These are phyloP conservation scores for Talaromyces liani DNA, from an alignment of 495 filamentous ascomycete species.

Conservation along the genomic window DNA sequence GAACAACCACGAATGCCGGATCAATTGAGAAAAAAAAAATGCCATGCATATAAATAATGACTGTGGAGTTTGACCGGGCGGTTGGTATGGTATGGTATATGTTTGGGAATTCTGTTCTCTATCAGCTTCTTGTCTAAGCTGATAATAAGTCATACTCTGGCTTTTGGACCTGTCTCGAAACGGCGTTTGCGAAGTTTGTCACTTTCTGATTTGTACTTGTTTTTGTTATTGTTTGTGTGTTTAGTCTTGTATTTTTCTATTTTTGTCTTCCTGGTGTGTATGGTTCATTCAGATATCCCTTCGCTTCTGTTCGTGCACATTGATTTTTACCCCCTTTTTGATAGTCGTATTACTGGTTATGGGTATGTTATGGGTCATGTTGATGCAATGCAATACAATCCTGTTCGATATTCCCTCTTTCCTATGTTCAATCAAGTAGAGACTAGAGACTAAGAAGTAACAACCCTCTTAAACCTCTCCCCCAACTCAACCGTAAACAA, in stretches of 20 bases:
- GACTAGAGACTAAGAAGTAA: not conserved
- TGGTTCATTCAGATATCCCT: slow-evolving; percentile 8
- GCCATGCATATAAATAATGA: slow-evolving; percentile 5
- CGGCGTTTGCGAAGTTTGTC: slow-evolving; percentile 5
- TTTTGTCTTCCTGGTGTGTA: not conserved
- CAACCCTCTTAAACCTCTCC: slow-evolving; percentile 27
- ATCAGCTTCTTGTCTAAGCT: not conserved
- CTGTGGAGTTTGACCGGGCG: not conserved
- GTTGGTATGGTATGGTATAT: not conserved
- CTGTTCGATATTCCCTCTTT: not conserved
- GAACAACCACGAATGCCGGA: not conserved
- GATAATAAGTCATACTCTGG: not conserved
- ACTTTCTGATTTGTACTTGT: not conserved
- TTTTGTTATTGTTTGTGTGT: not conserved
- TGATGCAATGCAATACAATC: not conserved
- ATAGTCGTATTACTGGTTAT: not conserved
- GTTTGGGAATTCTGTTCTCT: not conserved
- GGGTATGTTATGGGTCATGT: not conserved
- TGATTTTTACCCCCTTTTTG: not conserved
- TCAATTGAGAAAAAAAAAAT: not conserved
- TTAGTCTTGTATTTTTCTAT: not conserved
- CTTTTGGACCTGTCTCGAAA: not conserved
- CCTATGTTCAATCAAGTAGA: not conserved
- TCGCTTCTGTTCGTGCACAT: slow-evolving; percentile 5
- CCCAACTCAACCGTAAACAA: slow-evolving; percentile 80